A percentile compares a stretch with the other conserved stretches of the same genome.
Conservation (phyloP, 2,329 filamentous ascomycete species). For the Lasiodiplodia citricola region DNA sequence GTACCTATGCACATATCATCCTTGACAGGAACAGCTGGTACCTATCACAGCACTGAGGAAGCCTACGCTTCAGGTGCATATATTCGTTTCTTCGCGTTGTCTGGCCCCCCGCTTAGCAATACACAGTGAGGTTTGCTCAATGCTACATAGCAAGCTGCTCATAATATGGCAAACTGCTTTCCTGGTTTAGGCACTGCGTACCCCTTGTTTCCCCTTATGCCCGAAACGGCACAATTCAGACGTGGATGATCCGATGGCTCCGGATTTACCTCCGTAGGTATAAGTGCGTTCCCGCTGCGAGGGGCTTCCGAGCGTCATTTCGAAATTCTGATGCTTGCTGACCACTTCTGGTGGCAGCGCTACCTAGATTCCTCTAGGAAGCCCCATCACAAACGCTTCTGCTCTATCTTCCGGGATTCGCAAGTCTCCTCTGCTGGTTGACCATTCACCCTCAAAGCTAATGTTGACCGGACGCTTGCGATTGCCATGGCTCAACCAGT, state of each 20-base stretch:
- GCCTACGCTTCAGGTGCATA: too few relatives aligned
- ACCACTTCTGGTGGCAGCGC: neutral
- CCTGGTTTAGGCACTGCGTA: neutral
- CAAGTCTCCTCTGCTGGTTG: neutral
- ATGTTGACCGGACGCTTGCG: constrained; percentile 6
- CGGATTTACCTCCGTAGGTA: constrained; percentile 12
- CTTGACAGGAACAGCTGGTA: neutral
- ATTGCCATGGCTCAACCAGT: neutral
- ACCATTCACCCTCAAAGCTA: constrained; percentile 1
- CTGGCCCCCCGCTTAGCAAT: neutral
- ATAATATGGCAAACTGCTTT: neutral
- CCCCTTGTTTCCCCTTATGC: neutral
- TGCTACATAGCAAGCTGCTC: neutral
- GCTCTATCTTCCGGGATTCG: neutral
- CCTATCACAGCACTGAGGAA: neutral
- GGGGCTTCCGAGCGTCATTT: neutral
- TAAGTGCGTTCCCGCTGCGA: neutral
- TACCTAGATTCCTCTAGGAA: neutral
- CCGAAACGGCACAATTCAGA: neutral
- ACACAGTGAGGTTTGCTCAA: neutral
- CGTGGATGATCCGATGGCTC: neutral
- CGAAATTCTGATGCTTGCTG: neutral
- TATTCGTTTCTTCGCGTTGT: neutral
- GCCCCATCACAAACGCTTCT: neutral
- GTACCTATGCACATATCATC: neutral